phyloP scores from a whole-genome alignment of 2,329 filamentous ascomycete species.

The Ilyonectria sp. region DNA sequence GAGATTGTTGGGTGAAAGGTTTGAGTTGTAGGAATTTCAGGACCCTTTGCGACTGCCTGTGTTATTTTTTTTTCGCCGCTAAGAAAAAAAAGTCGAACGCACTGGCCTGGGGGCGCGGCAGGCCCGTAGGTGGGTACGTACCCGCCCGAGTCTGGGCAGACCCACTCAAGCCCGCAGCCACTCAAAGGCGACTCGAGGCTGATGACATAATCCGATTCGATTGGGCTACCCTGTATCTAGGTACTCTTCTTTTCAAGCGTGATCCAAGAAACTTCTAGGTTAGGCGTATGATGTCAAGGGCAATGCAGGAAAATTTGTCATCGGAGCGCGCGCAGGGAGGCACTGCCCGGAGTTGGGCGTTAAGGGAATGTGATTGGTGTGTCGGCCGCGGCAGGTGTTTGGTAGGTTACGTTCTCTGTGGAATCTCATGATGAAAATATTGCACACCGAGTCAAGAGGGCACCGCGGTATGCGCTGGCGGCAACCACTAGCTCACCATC shows the following conservation, averaged over 20 bases:
- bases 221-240: constrained; percentile 18
- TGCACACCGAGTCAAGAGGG: not conserved
- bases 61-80: constrained; percentile 49
- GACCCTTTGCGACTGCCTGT: constrained; percentile 42
- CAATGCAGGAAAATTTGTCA: not conserved
- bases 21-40: constrained; percentile 37
- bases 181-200: not conserved
- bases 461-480: not conserved
- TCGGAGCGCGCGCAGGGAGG: no score
- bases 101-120: constrained; percentile 42
- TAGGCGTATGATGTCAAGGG: constrained; percentile 7
- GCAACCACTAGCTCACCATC: not conserved
- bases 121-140: constrained; percentile 35
- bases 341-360: not conserved
- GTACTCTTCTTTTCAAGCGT: constrained; percentile 2
- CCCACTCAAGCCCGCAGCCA: constrained; percentile 30
- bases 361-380: not conserved
- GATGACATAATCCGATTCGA: constrained; percentile 25
- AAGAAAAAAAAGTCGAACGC: constrained; percentile 43
- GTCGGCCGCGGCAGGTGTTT: not conserved
- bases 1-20: constrained; percentile 48
- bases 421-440: not conserved
- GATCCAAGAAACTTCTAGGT: not conserved
- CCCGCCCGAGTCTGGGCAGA: constrained; percentile 21
- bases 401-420: not conserved